Evolutionary conservation across 1,284 basidiomycete genomes (phyloP).

Genomic region (Rhodotorula sp.): DNA sequence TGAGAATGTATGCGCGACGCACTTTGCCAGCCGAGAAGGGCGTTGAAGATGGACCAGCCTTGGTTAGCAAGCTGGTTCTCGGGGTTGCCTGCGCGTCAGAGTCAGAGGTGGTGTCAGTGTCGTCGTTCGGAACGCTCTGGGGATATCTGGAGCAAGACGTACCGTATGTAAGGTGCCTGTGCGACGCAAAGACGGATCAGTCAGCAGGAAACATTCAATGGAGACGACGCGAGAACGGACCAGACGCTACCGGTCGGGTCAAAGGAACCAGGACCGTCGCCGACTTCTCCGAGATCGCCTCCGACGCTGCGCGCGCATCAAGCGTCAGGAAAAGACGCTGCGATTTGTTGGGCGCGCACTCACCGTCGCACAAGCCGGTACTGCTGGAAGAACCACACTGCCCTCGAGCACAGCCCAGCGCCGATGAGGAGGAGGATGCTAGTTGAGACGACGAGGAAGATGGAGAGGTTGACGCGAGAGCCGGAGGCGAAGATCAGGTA

Average conservation of each 20-base stretch:
- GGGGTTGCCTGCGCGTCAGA: conserved; percentile 53
- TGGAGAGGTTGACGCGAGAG: conserved; percentile 55
- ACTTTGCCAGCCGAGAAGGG: conserved; percentile 33
- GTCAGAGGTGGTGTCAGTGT: too few relatives aligned
- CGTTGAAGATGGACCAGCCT: conserved; percentile 26
- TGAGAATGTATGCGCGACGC: not conserved
- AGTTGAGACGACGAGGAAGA: conserved; percentile 85
- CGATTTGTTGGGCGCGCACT: too few relatives aligned
- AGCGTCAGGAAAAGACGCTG: too few relatives aligned
- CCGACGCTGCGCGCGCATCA: conserved; percentile 68
- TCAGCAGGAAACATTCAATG: too few relatives aligned
- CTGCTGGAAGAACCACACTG: conserved; percentile 66
- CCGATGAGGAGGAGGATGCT: conserved; percentile 86
- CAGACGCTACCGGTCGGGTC: conserved; percentile 4
- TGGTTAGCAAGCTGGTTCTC: conserved; percentile 54
- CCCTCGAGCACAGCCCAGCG: conserved; percentile 76
- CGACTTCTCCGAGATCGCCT: conserved; percentile 72
- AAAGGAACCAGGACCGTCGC: conserved; percentile 66
- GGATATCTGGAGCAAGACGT: too few relatives aligned
- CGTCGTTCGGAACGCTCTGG: too few relatives aligned
- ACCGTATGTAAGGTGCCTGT: conserved; percentile 63
- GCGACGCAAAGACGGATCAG: not conserved
- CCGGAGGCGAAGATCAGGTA: conserved; percentile 56
- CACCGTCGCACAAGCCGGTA: conserved; percentile 48
- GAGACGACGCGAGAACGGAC: too few relatives aligned